Evolutionary conservation across 495 filamentous ascomycete species (phyloP), one percentile per base, ranked within the genome.

Genomic region (Tuber microsphaerosporum): DNA sequence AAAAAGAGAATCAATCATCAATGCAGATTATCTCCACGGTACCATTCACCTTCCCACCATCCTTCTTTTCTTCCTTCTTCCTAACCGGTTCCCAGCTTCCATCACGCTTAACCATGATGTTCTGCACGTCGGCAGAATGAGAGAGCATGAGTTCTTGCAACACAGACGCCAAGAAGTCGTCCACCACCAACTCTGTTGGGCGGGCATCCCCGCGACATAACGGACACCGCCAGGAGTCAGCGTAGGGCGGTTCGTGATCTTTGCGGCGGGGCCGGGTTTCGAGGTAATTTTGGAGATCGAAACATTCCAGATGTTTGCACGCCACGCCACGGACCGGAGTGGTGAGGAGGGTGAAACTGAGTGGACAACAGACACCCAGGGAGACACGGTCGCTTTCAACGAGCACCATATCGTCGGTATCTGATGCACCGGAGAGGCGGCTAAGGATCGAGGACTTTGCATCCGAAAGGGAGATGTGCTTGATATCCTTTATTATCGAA

Each of bases 271-370:
- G 77, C 71, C 81, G 75, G 61, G 78, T 80, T 12, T 75, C 72
- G 43, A 82, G 71, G 20, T 77, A 82, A 72, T 82, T 82, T 46
- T 78, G 76, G 65, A 82, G 80, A 72, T 82, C 81, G 65, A 82
- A 82, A 56, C 81, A 82, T 69, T 82, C 81, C 34, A 80, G 45
- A 43, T 82, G 81, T n/a, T 61, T 68, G 41, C 81, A 82, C 20
- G 75, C 70, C 46, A 70, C 70, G 19, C 72, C 81, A 31, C 81
- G 45, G 39, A 82, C 81, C 4, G 81, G 81, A 19, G 31, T 80
- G 43, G 72, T 77, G 46, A 82, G 80, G 31, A 82, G 78, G n/a
- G 48, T 75, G 46, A 82, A 80, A 19, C 75, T 78, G n/a, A 82
- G 70, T 2, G 81, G 81, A 68, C 81, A 82, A 41, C 69, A 72